A percentile compares a stretch with the other conserved stretches of the same genome.
phyloP scores from a whole-genome alignment of 208 protist species.

The Sergeia podlipaevii region DNA sequence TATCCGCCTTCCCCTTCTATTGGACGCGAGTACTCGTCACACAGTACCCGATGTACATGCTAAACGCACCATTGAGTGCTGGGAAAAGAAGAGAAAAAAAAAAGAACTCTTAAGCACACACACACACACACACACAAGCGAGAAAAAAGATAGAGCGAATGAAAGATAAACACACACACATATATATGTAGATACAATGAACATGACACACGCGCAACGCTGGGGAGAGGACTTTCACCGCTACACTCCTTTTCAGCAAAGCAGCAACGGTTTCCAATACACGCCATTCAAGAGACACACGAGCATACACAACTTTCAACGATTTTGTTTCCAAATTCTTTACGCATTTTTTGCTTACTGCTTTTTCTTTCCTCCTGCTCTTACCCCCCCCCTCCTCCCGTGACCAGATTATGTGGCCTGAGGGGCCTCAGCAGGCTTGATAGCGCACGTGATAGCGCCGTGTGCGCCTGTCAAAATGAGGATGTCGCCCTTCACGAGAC shows the following conservation, averaged over 20 bases:
- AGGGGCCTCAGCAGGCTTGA: too few relatives aligned
- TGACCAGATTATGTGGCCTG: not conserved
- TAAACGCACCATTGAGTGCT: not conserved
- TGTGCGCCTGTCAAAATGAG: too few relatives aligned
- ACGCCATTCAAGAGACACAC: too few relatives aligned
- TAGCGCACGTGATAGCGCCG: too few relatives aligned
- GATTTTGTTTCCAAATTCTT: too few relatives aligned
- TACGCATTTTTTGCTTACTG: too few relatives aligned
- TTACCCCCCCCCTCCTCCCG: not conserved
- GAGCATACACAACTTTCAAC: too few relatives aligned
- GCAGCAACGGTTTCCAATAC: too few relatives aligned
- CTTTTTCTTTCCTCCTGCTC: not conserved
- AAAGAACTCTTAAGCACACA: slow-evolving; percentile 1
- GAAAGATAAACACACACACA: not conserved
- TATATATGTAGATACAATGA: slow-evolving; percentile 1
- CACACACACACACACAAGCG: slow-evolving; percentile 1
- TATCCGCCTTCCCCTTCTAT: not conserved
- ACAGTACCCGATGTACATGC: not conserved
- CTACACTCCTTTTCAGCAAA: too few relatives aligned
- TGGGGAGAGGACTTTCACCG: slow-evolving; percentile 1
- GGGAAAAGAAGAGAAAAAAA: not conserved
- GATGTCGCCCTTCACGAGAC: too few relatives aligned
- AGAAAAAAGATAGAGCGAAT: not conserved
- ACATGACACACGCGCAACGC: not conserved
- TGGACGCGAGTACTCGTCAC: not conserved